Conservation (phyloP, 78 protist genomes). For the Planoprotostelium fungivorum region DNA sequence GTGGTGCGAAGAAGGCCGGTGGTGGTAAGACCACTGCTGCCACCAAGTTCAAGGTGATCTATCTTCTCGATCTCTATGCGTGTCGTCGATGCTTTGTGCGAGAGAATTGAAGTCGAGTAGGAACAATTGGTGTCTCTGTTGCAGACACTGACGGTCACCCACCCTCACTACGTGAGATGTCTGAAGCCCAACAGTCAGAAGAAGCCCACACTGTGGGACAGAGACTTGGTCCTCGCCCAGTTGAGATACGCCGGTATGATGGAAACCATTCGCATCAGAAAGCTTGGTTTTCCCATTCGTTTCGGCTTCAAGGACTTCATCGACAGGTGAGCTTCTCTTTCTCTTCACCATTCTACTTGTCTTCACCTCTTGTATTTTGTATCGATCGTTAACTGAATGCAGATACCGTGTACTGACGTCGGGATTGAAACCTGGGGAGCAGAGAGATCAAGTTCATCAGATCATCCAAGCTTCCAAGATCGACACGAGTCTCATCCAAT, state of each 20-base stretch:
- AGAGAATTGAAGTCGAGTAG: neutral
- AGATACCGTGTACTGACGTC: neutral
- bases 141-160: conserved; percentile 56
- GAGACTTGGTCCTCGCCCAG: conserved; percentile 64
- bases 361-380: neutral
- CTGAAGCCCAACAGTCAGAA: conserved; percentile 82
- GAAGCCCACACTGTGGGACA: conserved; percentile 23
- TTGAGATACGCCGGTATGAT: conserved; percentile 76
- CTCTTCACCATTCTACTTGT: conserved; percentile 22
- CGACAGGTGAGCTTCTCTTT: conserved; percentile 32
- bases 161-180: conserved; percentile 90
- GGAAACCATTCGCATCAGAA: conserved; percentile 82
- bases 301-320: conserved; percentile 55
- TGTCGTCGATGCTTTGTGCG: neutral
- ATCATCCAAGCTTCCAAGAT: conserved; percentile 9
- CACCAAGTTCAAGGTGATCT: conserved; percentile 39
- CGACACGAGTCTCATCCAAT: conserved; percentile 20
- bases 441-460: conserved; percentile 5
- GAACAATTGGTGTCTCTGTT: conserved; percentile 53
- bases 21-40: conserved; percentile 77
- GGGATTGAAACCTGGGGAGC: conserved; percentile 6
- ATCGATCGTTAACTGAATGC: neutral
- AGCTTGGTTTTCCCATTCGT: conserved; percentile 83
- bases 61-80: neutral
- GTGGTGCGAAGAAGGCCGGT: conserved; percentile 45